Evolutionary conservation across 371 early-diverging fungal genomes (phyloP).

Genomic region (Mortierella sp.): DNA sequence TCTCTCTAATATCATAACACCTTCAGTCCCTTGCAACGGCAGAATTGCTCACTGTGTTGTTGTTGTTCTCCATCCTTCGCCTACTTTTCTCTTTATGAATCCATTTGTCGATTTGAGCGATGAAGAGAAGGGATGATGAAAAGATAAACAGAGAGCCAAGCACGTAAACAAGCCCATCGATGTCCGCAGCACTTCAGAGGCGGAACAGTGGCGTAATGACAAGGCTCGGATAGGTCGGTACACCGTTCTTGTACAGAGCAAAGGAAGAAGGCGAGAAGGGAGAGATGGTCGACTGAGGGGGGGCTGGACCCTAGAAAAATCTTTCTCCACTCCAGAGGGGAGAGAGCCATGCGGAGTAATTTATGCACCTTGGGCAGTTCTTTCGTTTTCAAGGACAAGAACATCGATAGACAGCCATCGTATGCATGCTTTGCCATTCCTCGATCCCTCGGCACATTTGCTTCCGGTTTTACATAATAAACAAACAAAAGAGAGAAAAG

Average conservation of each 20-base stretch:
- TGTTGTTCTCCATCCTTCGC: background rate
- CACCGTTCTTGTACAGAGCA: background rate
- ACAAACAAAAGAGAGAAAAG: background rate
- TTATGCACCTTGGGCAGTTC: background rate
- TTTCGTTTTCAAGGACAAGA: background rate
- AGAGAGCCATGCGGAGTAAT: background rate
- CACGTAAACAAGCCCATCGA: background rate
- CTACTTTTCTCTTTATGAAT: no score
- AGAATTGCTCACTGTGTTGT: background rate
- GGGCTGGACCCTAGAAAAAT: background rate
- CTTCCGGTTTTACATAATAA: background rate
- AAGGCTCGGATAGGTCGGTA: background rate
- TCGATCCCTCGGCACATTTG: background rate
- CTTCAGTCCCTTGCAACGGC: background rate
- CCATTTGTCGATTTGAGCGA: background rate
- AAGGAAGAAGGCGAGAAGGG: background rate
- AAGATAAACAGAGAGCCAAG: background rate
- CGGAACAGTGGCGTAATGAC: background rate
- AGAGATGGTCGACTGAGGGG: background rate
- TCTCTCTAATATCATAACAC: background rate
- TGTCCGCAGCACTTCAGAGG: background rate
- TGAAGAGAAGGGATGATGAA: background rate
- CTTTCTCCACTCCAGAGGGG: background rate
- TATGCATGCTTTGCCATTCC: background rate
- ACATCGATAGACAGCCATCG: background rate